phyloP scores from a whole-genome alignment of 2,329 filamentous ascomycete species.

The Cadophora sp. region DNA sequence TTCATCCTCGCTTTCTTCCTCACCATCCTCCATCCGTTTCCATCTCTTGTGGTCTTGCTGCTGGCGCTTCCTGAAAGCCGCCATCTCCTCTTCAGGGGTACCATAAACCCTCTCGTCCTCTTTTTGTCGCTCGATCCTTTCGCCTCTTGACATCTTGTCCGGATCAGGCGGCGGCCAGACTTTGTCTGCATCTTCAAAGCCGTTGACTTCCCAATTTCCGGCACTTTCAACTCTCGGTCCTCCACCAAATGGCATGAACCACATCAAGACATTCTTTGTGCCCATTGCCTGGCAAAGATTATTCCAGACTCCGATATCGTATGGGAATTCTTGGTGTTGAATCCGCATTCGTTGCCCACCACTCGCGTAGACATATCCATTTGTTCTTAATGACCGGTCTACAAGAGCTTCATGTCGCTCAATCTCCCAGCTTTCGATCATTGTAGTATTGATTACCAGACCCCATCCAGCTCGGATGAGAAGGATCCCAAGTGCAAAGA shows the following conservation, averaged over 20 bases:
- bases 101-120: slow-evolving; percentile 31
- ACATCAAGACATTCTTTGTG: slow-evolving; percentile 66
- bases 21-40: slow-evolving; percentile 29
- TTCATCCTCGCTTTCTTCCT: slow-evolving; percentile 34
- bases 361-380: slow-evolving; percentile 48
- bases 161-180: slow-evolving; percentile 71
- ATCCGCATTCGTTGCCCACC: slow-evolving; percentile 60
- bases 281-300: slow-evolving; percentile 83
- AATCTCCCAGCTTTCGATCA: slow-evolving; percentile 81
- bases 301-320: slow-evolving; percentile 76
- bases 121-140: slow-evolving; percentile 17
- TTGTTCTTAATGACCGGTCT: slow-evolving; percentile 51
- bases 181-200: slow-evolving; percentile 69
- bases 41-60: slow-evolving; percentile 54
- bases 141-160: slow-evolving; percentile 56
- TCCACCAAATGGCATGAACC: slow-evolving; percentile 72
- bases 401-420: slow-evolving; percentile 67
- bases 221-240: slow-evolving; percentile 51
- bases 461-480: slow-evolving; percentile 66
- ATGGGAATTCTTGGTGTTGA: slow-evolving; percentile 77
- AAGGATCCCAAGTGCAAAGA: slow-evolving; percentile 69
- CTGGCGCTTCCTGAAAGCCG: slow-evolving; percentile 58
- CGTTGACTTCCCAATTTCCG: slow-evolving; percentile 73
- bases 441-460: slow-evolving; percentile 74
- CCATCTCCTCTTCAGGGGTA: slow-evolving; percentile 48